phyloP scores from a whole-genome alignment of 2,329 filamentous ascomycete species.

The Ascochyta clinopodiicola region DNA sequence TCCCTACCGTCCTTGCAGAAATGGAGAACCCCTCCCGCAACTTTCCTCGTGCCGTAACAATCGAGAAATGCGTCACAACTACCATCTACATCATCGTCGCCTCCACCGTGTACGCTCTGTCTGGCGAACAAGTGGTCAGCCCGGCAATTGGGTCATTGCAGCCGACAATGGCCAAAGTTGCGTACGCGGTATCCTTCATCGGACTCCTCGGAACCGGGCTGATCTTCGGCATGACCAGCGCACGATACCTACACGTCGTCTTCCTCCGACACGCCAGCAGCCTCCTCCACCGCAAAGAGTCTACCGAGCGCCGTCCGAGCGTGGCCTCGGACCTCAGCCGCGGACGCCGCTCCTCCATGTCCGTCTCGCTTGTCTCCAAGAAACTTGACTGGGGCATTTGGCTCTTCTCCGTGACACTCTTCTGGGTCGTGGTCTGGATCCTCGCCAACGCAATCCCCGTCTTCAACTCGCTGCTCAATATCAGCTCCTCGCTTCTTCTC shows the following conservation, averaged over 20 bases:
- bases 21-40: conserved; percentile 38
- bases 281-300: conserved; percentile 21
- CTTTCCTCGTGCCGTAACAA: conserved; percentile 34
- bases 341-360: conserved; percentile 25
- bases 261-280: conserved; percentile 29
- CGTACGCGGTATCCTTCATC: conserved; percentile 31
- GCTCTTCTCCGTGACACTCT: conserved; percentile 31
- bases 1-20: conserved; percentile 35
- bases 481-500: conserved; percentile 31
- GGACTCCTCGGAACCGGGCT: conserved; percentile 35
- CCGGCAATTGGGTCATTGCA: conserved; percentile 33
- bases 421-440: conserved; percentile 38
- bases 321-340: conserved; percentile 16
- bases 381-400: conserved; percentile 29
- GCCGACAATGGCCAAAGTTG: conserved; percentile 31
- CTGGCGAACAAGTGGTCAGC: conserved; percentile 34
- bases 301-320: conserved; percentile 4
- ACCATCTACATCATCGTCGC: conserved; percentile 33
- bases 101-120: conserved; percentile 31
- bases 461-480: conserved; percentile 37
- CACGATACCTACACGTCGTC: conserved; percentile 31
- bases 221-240: conserved; percentile 33
- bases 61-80: conserved; percentile 34
- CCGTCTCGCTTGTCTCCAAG: conserved; percentile 23
- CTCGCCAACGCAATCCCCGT: conserved; percentile 39